Evolutionary conservation across 2,329 filamentous ascomycete species (phyloP), one percentile per base, ranked within the genome.

Genomic region (Alternaria angustiovoidea): DNA sequence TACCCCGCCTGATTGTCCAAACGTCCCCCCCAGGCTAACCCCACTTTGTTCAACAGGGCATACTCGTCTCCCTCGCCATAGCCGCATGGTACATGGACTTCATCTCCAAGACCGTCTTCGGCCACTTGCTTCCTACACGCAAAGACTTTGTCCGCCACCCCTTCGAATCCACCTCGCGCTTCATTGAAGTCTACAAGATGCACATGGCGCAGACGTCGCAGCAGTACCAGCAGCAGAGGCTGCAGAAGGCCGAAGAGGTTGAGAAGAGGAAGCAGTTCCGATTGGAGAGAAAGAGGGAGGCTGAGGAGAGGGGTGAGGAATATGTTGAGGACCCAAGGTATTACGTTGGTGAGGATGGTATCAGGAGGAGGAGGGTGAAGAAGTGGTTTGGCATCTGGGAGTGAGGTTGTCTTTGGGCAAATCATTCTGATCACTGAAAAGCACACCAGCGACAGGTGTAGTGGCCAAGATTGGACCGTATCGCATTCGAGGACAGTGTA

Each of bases 251-350:
- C 57, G 93, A 97, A 68, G 95, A 99, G 81, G 90, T 95, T 28
- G 87, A 90, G 78, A 97, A 97, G 87, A 86, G 94, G 71, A 87
- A 87, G 62, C 89, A 91, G 78, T 99, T 93, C 80, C 88, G 94
- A 72, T 89, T 92, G 79, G 69, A 74, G 61, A 81, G 78, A 76
- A 78, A 71, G 67, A 58, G 62, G 70, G 75, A 72, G 67, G 76
- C 71, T 5, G 70, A 70, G 52, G 72, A 71, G 66, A 70, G 56
- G 64, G 74, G 76, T n/a, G 73, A 74, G 63, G 72, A 76, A 55
- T 75, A 75, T 59, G 69, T 71, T 30, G 77, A 73, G 64, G 75
- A 78, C 53, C 70, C 74, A 47, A 79, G 76, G 66, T 74, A 70
- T 64, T 78, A 77, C 56, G 63, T 78, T 62, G 75, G 72, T 1